Evolutionary conservation across 371 early-diverging fungal species (phyloP), one percentile per base, ranked within the genome.

Genomic region (Mucor saturninus): DNA sequence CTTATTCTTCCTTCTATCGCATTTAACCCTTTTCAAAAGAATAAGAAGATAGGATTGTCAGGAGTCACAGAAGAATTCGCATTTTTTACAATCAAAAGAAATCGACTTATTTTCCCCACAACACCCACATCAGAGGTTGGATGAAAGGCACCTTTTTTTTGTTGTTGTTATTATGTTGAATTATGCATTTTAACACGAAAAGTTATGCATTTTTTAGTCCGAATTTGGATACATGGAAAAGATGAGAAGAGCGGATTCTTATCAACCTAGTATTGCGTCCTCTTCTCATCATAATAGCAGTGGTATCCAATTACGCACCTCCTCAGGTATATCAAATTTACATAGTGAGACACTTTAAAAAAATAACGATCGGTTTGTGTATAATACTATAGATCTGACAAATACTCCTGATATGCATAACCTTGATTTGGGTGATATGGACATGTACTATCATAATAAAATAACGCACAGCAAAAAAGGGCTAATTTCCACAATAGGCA

Each of bases 341-440:
- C 39, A 14, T 52, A 28, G 10, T 30, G 30, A 26, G 13, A 26
- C 29, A 50, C 0, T 50, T 10, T 29, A 30, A 30, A 26, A 29
- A 10, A 29, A 50, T 2, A 6, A 8, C 6, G 21, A 5, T 46
- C 1, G 3, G 15, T 46, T 21, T 46, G 8, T 21, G 21, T 42
- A 13, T 21, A 21, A 21, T 21, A 4, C 11, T 42, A 13, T 46
- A 46, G 46, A 46, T 46, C 46, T 46, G 8, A 46, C 46, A 55
- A 21, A 37, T 35, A 64, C 64, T 30, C 64, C 64, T 57, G 65
- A 65, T 29, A 38, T 59, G 35, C 55, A 59, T 5, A 40, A 26
- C 32, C 35, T 59, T 7, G 55, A 59, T 28, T 50, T 50, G 14
- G 14, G 50, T 30, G 50, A 50, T 13, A 30, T 50, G 30, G 50